Evolutionary conservation across 169 alveolate genomes (phyloP).

Genomic region (Babesia divergens): DNA sequence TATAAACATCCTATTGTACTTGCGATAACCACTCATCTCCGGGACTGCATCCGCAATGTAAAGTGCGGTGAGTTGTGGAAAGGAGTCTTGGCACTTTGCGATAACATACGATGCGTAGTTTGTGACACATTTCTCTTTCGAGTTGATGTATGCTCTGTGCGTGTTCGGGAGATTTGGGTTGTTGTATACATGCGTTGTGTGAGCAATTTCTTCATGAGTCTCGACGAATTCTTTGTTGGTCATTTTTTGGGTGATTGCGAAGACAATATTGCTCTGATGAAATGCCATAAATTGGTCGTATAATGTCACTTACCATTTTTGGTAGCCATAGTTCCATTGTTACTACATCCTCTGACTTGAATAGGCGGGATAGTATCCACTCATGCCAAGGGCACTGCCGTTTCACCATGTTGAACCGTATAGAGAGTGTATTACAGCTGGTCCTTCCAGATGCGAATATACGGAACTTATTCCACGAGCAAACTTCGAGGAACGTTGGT

Average conservation of each 20-base stretch:
- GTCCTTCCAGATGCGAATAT: conserved; percentile 57
- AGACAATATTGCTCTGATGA: conserved; percentile 19
- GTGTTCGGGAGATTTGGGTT: conserved; percentile 25
- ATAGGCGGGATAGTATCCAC: background rate
- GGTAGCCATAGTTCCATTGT: conserved; percentile 30
- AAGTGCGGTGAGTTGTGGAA: conserved; percentile 32
- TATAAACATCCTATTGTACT: background rate
- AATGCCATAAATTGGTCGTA: too few relatives aligned
- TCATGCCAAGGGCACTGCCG: conserved; percentile 63
- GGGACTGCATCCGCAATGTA: conserved; percentile 33
- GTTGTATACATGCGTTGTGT: conserved; percentile 23
- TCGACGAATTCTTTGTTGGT: conserved; percentile 38
- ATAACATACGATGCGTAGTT: conserved; percentile 33
- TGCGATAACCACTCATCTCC: background rate
- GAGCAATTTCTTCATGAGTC: conserved; percentile 19
- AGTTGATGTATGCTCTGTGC: conserved; percentile 41
- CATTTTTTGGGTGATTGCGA: conserved; percentile 29
- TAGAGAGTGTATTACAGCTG: conserved; percentile 35
- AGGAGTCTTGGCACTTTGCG: conserved; percentile 9
- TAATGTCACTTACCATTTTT: conserved; percentile 15
- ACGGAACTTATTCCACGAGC: conserved; percentile 1
- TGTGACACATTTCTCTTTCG: conserved; percentile 43
- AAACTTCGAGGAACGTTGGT: background rate
- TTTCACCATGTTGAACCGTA: conserved; percentile 13
- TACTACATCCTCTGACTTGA: conserved; percentile 5